Evolutionary conservation across 768 basidiomycete genomes (phyloP), one percentile per base, ranked within the genome.

Genomic region (Lentinula edodes): DNA sequence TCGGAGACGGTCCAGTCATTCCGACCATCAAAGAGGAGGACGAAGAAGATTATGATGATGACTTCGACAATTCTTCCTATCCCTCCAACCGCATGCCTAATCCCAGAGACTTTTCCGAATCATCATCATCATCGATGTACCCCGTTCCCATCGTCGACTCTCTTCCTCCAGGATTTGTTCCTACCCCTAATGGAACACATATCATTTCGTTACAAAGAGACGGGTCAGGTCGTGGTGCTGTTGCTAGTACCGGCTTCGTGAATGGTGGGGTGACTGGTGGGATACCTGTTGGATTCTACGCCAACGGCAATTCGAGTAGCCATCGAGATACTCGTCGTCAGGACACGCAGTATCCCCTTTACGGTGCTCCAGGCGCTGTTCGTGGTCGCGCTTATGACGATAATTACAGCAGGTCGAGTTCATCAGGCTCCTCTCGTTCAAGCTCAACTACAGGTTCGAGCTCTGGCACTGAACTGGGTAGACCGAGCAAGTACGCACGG

Each of bases 111-210:
- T 35, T 36, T 45, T 9, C 39, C 13, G 36, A n/a, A 54, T 18
- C 36, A 39, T 10, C 6, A 9, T 18, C 46, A 23, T 8, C 46
- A 7, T 16, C 18, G 46, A 18, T 54, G 35, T 38, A 54, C 20
- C 58, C 43, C 5, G 35, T 59, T 18, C 36, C 43, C 16, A 59
- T 51, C n/a, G 58, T 59, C 58, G 38, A 59, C 38, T 20, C 34
- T 15, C 45, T 59, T 5, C 58, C 58, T 3, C 45, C 58, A 16
- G 58, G 58, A 10, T 59, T 59, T 20, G 46, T 59, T 6, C 58
- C 58, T 16, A 59, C 58, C 2, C 58, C 58, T 5, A 41, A 41
- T 41, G 58, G 58, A 8, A 46, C 43, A 9, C 43, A 45, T 20
- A 32, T 51, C 12, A 41, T 59, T 7, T 28, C 32, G 18, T n/a